Conservation (phyloP, 371 early-diverging fungal species). For the Coemansia sp. region DNA sequence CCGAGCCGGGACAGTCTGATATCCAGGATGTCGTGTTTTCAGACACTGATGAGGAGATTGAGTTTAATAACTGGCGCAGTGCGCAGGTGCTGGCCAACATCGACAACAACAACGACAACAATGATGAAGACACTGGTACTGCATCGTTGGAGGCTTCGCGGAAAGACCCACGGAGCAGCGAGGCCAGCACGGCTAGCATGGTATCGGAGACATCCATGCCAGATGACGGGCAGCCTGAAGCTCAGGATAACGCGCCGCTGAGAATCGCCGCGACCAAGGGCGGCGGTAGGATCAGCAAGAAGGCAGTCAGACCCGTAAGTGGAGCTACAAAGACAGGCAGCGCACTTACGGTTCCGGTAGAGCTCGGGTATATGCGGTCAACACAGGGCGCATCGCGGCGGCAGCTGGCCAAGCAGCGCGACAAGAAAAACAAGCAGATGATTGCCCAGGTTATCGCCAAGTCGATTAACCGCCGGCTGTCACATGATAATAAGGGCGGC, state of each 20-base stretch:
- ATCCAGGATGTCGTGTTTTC: constrained; percentile 28
- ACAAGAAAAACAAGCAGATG: constrained; percentile 34
- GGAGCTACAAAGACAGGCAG: not conserved
- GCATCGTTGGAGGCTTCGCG: not conserved
- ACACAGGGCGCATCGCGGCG: constrained; percentile 37
- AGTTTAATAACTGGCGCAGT: constrained; percentile 41
- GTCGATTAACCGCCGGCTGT: constrained; percentile 16
- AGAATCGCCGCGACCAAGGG: constrained; percentile 5
- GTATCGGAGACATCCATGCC: not conserved
- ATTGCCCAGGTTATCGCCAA: constrained; percentile 28
- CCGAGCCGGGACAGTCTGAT: not conserved
- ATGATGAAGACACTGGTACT: not conserved
- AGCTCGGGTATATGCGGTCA: constrained; percentile 43
- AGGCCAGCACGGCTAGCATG: not conserved
- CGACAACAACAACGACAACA: not conserved
- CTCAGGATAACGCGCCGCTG: not conserved
- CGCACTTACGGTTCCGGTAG: constrained; percentile 31
- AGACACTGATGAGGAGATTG: constrained; percentile 40
- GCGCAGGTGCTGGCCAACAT: constrained; percentile 14
- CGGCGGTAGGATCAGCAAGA: constrained; percentile 7
- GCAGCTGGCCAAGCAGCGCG: constrained; percentile 36
- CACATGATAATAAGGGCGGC: not conserved
- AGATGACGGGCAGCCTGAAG: not conserved
- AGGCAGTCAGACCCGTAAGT: not conserved
- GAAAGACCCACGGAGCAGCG: not conserved